These are phyloP conservation scores for Lactuca saligna DNA, from an alignment of 129 eudicot species.

Conservation along the genomic window DNA sequence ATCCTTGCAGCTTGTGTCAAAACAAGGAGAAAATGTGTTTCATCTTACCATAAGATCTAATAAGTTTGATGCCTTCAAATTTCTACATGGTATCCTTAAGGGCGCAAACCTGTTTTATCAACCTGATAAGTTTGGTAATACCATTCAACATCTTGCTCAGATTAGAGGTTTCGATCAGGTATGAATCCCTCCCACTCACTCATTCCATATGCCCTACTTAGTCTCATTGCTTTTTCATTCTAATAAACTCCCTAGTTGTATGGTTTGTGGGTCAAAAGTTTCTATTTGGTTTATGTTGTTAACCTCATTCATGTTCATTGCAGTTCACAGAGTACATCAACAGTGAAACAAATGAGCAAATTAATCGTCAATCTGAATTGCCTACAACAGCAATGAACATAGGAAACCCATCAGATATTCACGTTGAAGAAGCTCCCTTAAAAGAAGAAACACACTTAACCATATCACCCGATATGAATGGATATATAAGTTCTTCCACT, in stretches of 20 bases:
- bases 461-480: constrained; percentile 2
- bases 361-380: constrained; percentile 10
- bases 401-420: no score
- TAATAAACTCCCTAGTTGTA: no score
- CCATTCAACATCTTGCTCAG: constrained; percentile 30
- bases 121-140: constrained; percentile 28
- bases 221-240: no score
- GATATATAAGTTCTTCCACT: background rate
- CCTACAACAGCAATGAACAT: background rate
- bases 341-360: constrained; percentile 18
- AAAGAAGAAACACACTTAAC: background rate
- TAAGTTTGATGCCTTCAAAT: constrained; percentile 23
- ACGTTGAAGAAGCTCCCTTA: background rate
- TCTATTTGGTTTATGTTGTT: background rate
- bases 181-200: background rate
- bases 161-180: constrained; percentile 15
- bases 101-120: constrained; percentile 32
- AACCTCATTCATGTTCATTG: constrained; percentile 6
- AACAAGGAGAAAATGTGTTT: constrained; percentile 28
- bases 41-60: constrained; percentile 30
- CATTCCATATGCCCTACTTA: no score
- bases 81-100: constrained; percentile 15
- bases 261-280: no score
- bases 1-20: constrained; percentile 17
- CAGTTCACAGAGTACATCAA: constrained; percentile 28